Base-by-base conservation (phyloP, 257 asterid genomes). In the Plantago ovata region DNA sequence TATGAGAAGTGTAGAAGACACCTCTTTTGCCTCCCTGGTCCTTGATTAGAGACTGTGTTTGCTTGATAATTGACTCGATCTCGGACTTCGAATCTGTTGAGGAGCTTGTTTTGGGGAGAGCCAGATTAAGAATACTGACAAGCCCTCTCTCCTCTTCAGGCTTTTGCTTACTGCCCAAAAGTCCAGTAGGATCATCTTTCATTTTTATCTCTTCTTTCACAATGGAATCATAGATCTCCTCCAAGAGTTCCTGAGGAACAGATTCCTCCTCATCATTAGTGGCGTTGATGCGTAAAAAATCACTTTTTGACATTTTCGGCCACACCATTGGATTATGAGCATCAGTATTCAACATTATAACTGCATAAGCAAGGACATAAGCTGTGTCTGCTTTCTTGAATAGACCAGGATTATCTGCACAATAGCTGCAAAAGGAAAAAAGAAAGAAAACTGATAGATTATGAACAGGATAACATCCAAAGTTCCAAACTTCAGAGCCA, bases 241-340 rank as follows among this genome's bases (percentile, higher is more conserved):
- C 99, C 73, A 93, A 64, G 58, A 93, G 89, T 75, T 89, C 96
- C 70, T 71, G 77, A 40, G 99, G 89, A 67, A 97, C 99, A 57
- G 90, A 82, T 72, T 93, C 97, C 72, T 86, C 99, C 46, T 94
- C 84, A 72, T 89, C 94, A 78, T 82, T 83, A 64, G 64, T 70
- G 64, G 84, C 68, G 67, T 86, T 89, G 54, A 93, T 78, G 68
- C 97, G 92, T 56, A 86, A 66, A 72, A 93, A 93, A 75, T 93
- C 99, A 70, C 73, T 82, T 85, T 93, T 93, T 11, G 99, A 89
- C 97, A 93, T 93, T 80, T 86, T 93, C 16, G 96, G 96, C 96
- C 95, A 84, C 66, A 89, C 97, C 94, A 84, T 79, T 51, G 99
- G 95, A 76, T 93, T 89, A 77, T 93, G 97, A 81, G 99, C 96